Percentiles rank a stretch among this genome's conserved stretches.
Conservation (phyloP, 345 rosid genomes). For the Reutealis trisperma region DNA sequence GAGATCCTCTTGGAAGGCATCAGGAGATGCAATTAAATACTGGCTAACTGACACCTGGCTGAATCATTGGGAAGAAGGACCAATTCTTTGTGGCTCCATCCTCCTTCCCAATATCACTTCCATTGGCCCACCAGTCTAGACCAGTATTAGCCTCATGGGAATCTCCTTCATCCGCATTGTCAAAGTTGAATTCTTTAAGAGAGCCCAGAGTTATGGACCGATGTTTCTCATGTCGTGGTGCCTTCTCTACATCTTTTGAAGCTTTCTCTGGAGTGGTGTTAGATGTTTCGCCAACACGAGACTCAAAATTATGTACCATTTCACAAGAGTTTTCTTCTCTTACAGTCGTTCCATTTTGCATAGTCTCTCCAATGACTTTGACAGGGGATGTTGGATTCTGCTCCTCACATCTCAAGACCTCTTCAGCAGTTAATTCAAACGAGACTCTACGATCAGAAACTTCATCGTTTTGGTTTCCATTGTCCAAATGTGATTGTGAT, state of each 20-base stretch:
- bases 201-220: conserved; percentile 56
- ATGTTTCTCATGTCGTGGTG: conserved; percentile 41
- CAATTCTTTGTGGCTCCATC: conserved; percentile 47
- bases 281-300: conserved; percentile 38
- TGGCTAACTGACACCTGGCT: conserved; percentile 60
- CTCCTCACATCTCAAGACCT: conserved; percentile 46
- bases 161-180: conserved; percentile 54
- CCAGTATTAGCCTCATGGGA: conserved; percentile 34
- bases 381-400: conserved; percentile 46
- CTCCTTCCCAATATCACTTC: conserved; percentile 50
- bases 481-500: conserved; percentile 24
- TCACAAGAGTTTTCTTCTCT: conserved; percentile 25
- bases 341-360: conserved; percentile 30
- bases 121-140: conserved; percentile 56
- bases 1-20: conserved; percentile 4
- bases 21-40: not conserved
- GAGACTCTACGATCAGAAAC: conserved; percentile 50
- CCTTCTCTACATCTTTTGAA: conserved; percentile 31
- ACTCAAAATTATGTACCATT: conserved; percentile 16
- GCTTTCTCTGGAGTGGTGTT: conserved; percentile 31
- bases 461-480: conserved; percentile 25
- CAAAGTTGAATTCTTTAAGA: conserved; percentile 68
- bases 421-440: conserved; percentile 56
- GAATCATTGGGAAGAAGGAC: conserved; percentile 86
- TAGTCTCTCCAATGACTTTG: conserved; percentile 28